These are phyloP conservation scores for Yarrowia sp. DNA, from an alignment of 805 yeast species.

Conservation along the genomic window DNA sequence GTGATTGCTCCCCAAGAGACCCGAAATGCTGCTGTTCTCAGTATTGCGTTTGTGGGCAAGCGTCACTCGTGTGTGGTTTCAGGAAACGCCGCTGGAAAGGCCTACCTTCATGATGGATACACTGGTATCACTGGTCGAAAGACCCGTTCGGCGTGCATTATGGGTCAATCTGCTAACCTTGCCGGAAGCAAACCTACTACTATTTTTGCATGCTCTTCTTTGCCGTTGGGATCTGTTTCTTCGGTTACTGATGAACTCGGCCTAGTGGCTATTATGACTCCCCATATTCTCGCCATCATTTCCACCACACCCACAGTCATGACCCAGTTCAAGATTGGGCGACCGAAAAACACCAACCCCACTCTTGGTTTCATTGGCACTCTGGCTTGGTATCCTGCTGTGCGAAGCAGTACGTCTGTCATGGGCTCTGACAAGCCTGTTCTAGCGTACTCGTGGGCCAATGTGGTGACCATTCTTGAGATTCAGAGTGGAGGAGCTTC, in stretches of 20 bases:
- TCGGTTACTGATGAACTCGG: slow-evolving; percentile 58
- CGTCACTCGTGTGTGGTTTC: slow-evolving; percentile 56
- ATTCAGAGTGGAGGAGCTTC: slow-evolving; percentile 37
- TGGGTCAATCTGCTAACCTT: slow-evolving; percentile 27
- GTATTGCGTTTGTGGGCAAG: slow-evolving; percentile 47
- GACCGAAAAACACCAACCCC: slow-evolving; percentile 42
- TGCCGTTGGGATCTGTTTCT: slow-evolving; percentile 59
- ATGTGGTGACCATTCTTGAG: slow-evolving; percentile 54
- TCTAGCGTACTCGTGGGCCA: slow-evolving; percentile 69
- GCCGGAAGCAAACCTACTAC: slow-evolving; percentile 30
- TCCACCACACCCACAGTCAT: slow-evolving; percentile 51
- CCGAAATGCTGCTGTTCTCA: slow-evolving; percentile 35
- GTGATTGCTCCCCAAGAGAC: slow-evolving; percentile 35
- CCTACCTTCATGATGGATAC: slow-evolving; percentile 65
- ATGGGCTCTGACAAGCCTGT: slow-evolving; percentile 30
- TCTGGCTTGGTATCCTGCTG: slow-evolving; percentile 63
- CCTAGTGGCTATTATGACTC: slow-evolving; percentile 57
- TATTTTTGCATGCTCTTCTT: slow-evolving; percentile 44
- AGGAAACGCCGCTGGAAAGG: slow-evolving; percentile 54
- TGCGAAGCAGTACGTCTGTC: slow-evolving; percentile 27
- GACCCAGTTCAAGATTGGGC: slow-evolving; percentile 54
- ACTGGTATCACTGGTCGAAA: slow-evolving; percentile 45
- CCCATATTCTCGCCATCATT: slow-evolving; percentile 48
- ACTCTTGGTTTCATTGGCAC: slow-evolving; percentile 44
- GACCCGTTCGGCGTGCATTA: slow-evolving; percentile 51